Conservation (phyloP, 1,284 basidiomycete genomes). For the Moniliella sp. region DNA sequence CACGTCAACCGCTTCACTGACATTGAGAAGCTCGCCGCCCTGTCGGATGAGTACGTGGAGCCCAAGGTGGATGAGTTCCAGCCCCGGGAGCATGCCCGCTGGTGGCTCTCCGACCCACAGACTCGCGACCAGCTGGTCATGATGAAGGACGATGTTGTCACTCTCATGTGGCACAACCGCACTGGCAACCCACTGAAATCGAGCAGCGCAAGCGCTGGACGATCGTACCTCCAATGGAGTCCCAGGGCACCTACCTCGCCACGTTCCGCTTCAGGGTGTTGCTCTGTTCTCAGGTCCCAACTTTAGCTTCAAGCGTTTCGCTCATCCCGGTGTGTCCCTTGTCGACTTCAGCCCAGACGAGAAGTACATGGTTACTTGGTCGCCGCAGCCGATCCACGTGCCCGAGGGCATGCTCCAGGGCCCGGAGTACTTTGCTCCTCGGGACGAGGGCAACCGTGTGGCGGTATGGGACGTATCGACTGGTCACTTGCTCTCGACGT, state of each 20-base stretch:
- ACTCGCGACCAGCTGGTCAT: conserved; percentile 90
- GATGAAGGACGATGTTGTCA: conserved; percentile 73
- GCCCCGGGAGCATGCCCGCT: conserved; percentile 78
- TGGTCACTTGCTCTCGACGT: conserved; percentile 73
- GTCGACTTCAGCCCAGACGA: conserved; percentile 96
- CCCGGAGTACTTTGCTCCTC: conserved; percentile 54
- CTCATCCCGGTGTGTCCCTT: conserved; percentile 80
- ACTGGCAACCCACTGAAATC: conserved; percentile 57
- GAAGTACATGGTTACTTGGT: conserved; percentile 92
- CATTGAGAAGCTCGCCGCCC: conserved; percentile 58
- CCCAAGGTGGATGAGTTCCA: conserved; percentile 58
- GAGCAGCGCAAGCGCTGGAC: conserved; percentile 69
- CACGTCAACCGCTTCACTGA: conserved; percentile 75
- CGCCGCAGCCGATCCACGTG: conserved; percentile 74
- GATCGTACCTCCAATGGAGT: too few species aligned
- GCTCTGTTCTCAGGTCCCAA: conserved; percentile 81
- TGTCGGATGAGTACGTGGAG: conserved; percentile 66
- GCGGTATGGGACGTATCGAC: conserved; percentile 96
- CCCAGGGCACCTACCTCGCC: conserved; percentile 83
- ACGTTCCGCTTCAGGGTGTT: conserved; percentile 86
- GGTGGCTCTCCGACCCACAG: conserved; percentile 78
- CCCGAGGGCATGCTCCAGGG: conserved; percentile 49
- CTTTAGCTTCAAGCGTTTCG: conserved; percentile 75
- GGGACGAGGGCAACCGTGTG: conserved; percentile 89
- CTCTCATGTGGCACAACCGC: conserved; percentile 80